Conservation (phyloP, 106 monocot genomes). For the Allium fistulosum region DNA sequence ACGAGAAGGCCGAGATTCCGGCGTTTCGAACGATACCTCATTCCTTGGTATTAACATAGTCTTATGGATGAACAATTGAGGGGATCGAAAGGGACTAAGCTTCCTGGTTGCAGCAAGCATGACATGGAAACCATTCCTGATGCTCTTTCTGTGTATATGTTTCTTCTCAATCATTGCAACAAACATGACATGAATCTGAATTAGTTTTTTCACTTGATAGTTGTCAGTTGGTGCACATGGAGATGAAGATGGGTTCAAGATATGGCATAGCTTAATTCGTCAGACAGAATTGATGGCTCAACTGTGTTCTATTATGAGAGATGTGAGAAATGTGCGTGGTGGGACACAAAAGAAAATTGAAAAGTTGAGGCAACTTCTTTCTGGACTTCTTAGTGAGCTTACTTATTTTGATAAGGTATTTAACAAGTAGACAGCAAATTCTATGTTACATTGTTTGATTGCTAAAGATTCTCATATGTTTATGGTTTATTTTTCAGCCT, state of each 20-base stretch:
- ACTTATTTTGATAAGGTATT: slow-evolving; percentile 94
- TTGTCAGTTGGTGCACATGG: slow-evolving; percentile 37
- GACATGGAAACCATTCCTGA: too few species aligned
- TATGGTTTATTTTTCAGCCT: slow-evolving; percentile 44
- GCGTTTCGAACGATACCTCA: too few species aligned
- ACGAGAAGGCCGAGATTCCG: too few species aligned
- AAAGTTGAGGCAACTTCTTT: slow-evolving; percentile 82
- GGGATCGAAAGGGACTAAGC: too few species aligned
- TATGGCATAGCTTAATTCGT: slow-evolving; percentile 85
- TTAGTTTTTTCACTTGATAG: slow-evolving; percentile 12
- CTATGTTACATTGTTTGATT: neutral
- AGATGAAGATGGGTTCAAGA: slow-evolving; percentile 68
- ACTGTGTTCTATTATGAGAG: slow-evolving; percentile 81
- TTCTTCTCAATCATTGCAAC: too few species aligned
- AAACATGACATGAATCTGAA: too few species aligned
- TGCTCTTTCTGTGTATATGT: too few species aligned
- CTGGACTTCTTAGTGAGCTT: slow-evolving; percentile 86
- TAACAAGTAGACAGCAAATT: too few species aligned
- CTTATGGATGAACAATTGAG: too few species aligned
- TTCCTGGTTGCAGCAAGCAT: too few species aligned
- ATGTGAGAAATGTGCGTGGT: slow-evolving; percentile 86
- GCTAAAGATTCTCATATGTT: neutral
- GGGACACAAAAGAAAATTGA: slow-evolving; percentile 95
- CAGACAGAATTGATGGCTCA: slow-evolving; percentile 90
- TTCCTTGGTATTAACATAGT: too few species aligned